These are phyloP conservation scores for Talaromyces sp. DNA, from an alignment of 2,329 filamentous ascomycete species.

Conservation along the genomic window DNA sequence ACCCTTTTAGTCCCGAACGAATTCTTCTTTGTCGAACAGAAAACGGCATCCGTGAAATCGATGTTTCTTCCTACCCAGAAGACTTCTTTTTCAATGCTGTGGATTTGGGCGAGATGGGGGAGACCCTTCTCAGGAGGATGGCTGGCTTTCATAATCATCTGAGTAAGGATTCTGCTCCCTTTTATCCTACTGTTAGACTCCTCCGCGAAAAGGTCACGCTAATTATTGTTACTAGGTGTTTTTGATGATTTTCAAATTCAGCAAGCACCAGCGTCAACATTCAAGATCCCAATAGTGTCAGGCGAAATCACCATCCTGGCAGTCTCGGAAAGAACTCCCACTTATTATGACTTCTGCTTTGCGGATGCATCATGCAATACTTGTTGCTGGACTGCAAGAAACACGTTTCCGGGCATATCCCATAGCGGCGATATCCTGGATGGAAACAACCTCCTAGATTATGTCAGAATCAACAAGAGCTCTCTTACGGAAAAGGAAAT, in stretches of 20 bases:
- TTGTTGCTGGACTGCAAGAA: neutral
- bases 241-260: neutral
- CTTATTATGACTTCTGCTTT: slow-evolving; percentile 7
- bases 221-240: neutral
- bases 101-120: slow-evolving; percentile 11
- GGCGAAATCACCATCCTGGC: slow-evolving; percentile 4
- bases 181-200: neutral
- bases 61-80: slow-evolving; percentile 5
- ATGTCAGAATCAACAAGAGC: neutral
- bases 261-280: slow-evolving; percentile 1
- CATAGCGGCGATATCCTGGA: neutral
- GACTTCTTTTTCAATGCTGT: slow-evolving; percentile 10
- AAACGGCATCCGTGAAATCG: slow-evolving; percentile 3
- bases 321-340: slow-evolving; percentile 5
- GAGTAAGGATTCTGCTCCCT: neutral
- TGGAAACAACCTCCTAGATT: neutral
- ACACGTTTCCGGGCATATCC: neutral
- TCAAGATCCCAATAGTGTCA: slow-evolving; percentile 3
- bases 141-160: neutral
- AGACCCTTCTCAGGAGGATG: slow-evolving; percentile 5
- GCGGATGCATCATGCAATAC: neutral
- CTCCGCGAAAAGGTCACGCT: neutral
- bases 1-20: slow-evolving; percentile 5
- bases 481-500: slow-evolving; percentile 3
- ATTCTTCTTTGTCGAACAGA: slow-evolving; percentile 8